Percentiles rank a stretch among this genome's conserved stretches.
phyloP scores from a whole-genome alignment of 139 green algal genomes.

The Chlorella sp. region DNA sequence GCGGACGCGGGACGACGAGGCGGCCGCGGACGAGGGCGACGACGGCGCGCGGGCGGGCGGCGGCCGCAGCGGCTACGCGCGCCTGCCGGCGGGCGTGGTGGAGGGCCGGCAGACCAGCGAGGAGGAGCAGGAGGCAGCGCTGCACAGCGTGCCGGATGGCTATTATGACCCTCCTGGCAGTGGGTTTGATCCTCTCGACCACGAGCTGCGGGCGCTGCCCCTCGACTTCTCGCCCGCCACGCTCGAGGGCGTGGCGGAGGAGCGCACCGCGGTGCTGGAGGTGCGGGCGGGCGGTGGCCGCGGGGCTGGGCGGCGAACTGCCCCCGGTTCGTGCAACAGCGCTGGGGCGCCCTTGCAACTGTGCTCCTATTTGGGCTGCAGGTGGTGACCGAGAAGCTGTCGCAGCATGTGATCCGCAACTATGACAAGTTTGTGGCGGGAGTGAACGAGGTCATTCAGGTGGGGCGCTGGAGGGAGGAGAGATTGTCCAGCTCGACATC shows the following conservation, averaged over 20 bases:
- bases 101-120: background rate
- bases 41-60: background rate
- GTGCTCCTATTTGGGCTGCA: no score
- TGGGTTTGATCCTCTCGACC: slow-evolving; percentile 39
- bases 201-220: slow-evolving; percentile 45
- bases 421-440: slow-evolving; percentile 49
- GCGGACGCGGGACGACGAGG: background rate
- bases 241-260: slow-evolving; percentile 51
- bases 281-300: slow-evolving; percentile 4
- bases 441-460: slow-evolving; percentile 44
- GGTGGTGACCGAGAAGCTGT: slow-evolving; percentile 52
- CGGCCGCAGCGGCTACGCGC: background rate
- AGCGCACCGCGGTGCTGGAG: slow-evolving; percentile 44
- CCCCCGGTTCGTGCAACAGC: no score
- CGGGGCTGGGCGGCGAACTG: background rate
- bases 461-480: no score
- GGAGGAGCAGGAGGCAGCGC: slow-evolving; percentile 6
- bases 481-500: no score
- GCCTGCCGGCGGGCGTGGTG: background rate
- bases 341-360: no score
- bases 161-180: slow-evolving; percentile 21
- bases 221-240: slow-evolving; percentile 27
- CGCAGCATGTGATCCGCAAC: slow-evolving; percentile 47
- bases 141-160: slow-evolving; percentile 1
- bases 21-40: background rate